Percentiles rank a stretch among this genome's conserved stretches.
These are phyloP conservation scores for Capsella bursapastoris DNA, from an alignment of 345 rosid species.

Conservation along the genomic window DNA sequence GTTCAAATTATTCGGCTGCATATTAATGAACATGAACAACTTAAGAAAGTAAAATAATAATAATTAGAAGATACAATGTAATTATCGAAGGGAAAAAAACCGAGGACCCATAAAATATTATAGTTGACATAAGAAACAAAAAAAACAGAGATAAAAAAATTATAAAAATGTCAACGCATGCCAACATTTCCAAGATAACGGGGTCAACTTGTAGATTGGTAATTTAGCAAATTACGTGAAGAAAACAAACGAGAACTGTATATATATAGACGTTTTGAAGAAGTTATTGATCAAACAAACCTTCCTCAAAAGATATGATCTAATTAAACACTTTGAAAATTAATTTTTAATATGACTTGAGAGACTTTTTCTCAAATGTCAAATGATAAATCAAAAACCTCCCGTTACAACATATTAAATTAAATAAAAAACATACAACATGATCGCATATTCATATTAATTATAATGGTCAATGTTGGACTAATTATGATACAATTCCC, in stretches of 20 bases:
- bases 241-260: constrained; percentile 29
- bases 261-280: constrained; percentile 20
- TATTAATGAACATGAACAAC: constrained; percentile 19
- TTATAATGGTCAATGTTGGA: neutral
- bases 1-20: constrained; percentile 18
- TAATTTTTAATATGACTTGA: neutral
- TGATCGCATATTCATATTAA: constrained; percentile 5
- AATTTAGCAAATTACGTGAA: constrained; percentile 17
- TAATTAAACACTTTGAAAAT: constrained; percentile 10
- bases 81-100: neutral
- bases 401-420: neutral
- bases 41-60: neutral
- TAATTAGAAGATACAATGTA: neutral
- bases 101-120: neutral
- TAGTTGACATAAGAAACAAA: constrained; percentile 18
- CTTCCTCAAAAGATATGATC: constrained; percentile 16
- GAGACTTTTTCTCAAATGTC: constrained; percentile 9
- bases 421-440: neutral
- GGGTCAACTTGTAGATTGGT: constrained; percentile 39
- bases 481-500: neutral
- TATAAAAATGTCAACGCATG: constrained; percentile 34
- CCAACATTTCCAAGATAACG: constrained; percentile 33
- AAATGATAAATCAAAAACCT: neutral
- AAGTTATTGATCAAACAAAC: constrained; percentile 18
- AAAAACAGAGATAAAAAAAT: neutral